Percentiles rank a stretch among this genome's conserved stretches.
Evolutionary conservation across 768 basidiomycete species (phyloP).

Genomic region (Tricholoma bakamatsutake): DNA sequence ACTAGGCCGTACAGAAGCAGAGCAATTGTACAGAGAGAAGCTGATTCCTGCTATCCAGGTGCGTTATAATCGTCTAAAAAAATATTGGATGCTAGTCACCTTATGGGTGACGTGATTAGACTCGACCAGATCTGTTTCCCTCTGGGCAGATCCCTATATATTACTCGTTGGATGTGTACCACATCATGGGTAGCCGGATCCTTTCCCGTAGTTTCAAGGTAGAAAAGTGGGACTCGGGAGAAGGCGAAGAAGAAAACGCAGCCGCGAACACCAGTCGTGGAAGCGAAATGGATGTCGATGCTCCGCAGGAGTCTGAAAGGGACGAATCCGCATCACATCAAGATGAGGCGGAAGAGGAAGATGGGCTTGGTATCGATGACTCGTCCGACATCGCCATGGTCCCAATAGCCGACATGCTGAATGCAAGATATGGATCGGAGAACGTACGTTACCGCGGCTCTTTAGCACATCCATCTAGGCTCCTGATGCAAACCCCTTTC

Average conservation of each 20-base stretch:
- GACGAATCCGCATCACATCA: conserved; percentile 20
- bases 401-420: conserved; percentile 94
- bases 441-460: conserved; percentile 51
- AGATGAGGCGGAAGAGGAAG: conserved; percentile 39
- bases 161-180: conserved; percentile 73
- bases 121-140: conserved; percentile 68
- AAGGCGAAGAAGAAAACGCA: conserved; percentile 20
- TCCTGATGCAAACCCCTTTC: conserved; percentile 4
- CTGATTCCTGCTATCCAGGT: conserved; percentile 72
- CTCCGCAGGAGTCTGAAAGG: conserved; percentile 18
- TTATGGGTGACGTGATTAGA: conserved; percentile 32
- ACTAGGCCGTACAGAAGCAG: conserved; percentile 80
- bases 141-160: conserved; percentile 32
- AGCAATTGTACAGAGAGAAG: conserved; percentile 60
- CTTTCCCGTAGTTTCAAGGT: conserved; percentile 91
- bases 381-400: conserved; percentile 80
- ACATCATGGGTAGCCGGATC: conserved; percentile 87
- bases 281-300: conserved; percentile 40
- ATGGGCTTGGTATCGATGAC: conserved; percentile 35
- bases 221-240: conserved; percentile 47
- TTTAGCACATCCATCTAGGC: not conserved
- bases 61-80: conserved; percentile 10
- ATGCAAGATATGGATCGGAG: conserved; percentile 78
- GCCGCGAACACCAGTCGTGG: conserved; percentile 27
- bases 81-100: not conserved